Evolutionary conservation across 495 filamentous ascomycete species (phyloP), one percentile per base, ranked within the genome.

Genomic region (Talaromyces adpressus): DNA sequence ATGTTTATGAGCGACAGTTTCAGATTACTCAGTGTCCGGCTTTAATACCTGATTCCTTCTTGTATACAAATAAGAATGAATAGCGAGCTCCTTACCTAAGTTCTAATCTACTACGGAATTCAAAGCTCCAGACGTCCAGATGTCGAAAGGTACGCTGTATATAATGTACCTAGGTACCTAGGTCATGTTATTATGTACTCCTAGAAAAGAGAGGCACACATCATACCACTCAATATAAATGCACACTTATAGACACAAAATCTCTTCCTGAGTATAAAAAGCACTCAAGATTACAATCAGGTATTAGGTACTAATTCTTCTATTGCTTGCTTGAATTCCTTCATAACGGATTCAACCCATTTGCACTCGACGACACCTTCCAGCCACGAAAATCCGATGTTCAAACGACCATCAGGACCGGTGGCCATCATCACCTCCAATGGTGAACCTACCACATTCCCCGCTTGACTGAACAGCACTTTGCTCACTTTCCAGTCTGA

Each of bases 391-490:
- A 54, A 23, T 9, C 52, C 52, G 20, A 54, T 8, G 11, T 23
- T 54, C 52, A 54, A 54, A 29, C 52, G 27, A 54, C 52, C 52
- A 29, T 54, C 20, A 12, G 22, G 22, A 4, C 52, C 52, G 20
- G 52, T 54, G 5, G 52, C 52, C 22, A 54, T 14, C 52, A 25
- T 54, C 22, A 54, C 52, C 20, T 54, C 22, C 52, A 54, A 54
- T 54, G 52, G 52, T 16, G 52, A 54, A 6, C 52, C 52, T 25
- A 54, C 52, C 27, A 54, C 52, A 54, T 54, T 54, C 20, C 52
- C 52, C 14, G 52, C 52, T 9, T 54, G 52, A 20, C 52, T 54
- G 27, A 54, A 54, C 22, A 54, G 20, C 4, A 54, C 52, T 23
- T 29, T 54, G 52, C 27, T 14, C 9, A 54, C 12, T 54, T 54